Evolutionary conservation across 805 yeast species (phyloP).

Genomic region (Wickerhamiella vanderwaltii): DNA sequence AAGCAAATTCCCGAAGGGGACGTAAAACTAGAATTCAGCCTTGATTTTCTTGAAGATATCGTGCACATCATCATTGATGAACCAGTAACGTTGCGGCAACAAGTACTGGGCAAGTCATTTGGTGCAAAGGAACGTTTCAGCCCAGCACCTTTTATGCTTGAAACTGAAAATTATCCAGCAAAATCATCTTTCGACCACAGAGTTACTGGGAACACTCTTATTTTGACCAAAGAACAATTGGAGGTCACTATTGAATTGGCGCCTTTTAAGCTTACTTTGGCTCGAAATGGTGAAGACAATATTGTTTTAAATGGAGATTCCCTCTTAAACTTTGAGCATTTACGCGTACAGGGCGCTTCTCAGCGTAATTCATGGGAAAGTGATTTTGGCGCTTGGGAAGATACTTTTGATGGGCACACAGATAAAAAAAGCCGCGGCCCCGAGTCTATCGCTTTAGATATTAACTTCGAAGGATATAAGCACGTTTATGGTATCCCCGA

Average conservation of each 20-base stretch:
- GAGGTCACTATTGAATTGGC: conserved; percentile 33
- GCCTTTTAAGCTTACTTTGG: conserved; percentile 43
- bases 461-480: conserved; percentile 45
- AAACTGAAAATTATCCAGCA: conserved; percentile 1
- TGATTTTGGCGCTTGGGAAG: conserved; percentile 54
- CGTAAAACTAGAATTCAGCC: conserved; percentile 41
- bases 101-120: background rate
- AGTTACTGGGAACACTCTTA: background rate
- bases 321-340: conserved; percentile 75
- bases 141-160: conserved; percentile 17
- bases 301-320: conserved; percentile 55
- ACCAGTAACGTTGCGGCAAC: conserved; percentile 27
- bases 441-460: conserved; percentile 75
- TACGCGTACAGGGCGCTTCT: conserved; percentile 39
- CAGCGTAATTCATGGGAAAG: conserved; percentile 42
- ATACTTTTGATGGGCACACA: conserved; percentile 51
- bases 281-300: conserved; percentile 35
- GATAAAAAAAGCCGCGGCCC: conserved; percentile 63
- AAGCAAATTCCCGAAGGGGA: conserved; percentile 20
- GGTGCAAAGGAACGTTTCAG: conserved; percentile 14
- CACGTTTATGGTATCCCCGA: conserved; percentile 93
- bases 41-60: conserved; percentile 48
- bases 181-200: background rate
- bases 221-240: conserved; percentile 19
- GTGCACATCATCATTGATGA: conserved; percentile 64